A percentile compares a stretch with the other conserved stretches of the same genome.
Evolutionary conservation across 2,329 filamentous ascomycete genomes (phyloP).

Genomic region (Diaporthe vaccinii): DNA sequence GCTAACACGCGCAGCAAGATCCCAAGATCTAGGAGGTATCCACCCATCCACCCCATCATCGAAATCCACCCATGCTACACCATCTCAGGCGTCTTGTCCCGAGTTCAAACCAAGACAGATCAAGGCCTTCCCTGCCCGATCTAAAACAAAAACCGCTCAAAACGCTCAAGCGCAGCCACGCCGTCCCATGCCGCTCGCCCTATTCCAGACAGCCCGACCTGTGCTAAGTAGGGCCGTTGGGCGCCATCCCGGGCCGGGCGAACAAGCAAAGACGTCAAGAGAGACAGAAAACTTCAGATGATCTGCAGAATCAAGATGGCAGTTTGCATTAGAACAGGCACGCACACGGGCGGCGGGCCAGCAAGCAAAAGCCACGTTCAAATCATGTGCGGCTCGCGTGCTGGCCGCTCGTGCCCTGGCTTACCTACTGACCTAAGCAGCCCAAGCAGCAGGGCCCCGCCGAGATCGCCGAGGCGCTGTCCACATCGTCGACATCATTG

Average conservation of each 20-base stretch:
- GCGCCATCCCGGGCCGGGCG: neutral
- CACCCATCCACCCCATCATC: neutral
- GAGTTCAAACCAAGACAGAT: neutral
- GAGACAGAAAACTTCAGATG: neutral
- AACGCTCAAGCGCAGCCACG: constrained; percentile 20
- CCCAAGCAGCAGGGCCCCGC: neutral
- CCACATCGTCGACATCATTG: constrained; percentile 7
- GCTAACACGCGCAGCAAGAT: neutral
- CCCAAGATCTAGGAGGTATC: neutral
- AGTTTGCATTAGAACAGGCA: constrained; percentile 10
- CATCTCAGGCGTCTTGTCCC: neutral
- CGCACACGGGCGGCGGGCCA: neutral
- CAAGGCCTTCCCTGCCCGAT: neutral
- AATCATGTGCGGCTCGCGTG: constrained; percentile 6
- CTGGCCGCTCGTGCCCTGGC: neutral
- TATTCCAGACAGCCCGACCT: neutral
- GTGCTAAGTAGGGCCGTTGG: neutral
- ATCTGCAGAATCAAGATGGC: constrained; percentile 9
- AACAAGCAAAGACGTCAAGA: neutral
- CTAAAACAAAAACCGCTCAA: constrained; percentile 6
- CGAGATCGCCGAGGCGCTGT: constrained; percentile 12
- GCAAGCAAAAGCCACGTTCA: neutral
- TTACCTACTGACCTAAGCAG: neutral
- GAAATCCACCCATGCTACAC: neutral
- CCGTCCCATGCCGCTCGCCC: constrained; percentile 1